Evolutionary conservation across 371 early-diverging fungal genomes (phyloP), one percentile per base, ranked within the genome.

Genomic region (Mortierella sp.): DNA sequence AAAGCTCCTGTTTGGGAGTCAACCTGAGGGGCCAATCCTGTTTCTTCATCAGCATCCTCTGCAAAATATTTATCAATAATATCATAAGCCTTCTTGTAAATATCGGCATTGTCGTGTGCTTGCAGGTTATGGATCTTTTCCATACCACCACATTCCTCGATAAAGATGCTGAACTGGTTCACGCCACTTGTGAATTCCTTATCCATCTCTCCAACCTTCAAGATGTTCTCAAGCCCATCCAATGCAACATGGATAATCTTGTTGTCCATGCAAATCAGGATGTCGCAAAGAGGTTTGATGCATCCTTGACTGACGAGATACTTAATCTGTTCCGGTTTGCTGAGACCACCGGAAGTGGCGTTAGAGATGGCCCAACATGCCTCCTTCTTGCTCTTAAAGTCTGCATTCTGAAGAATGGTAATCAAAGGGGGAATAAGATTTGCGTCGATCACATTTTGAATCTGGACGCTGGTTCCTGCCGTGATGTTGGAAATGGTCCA

Each of bases 401-500:
- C 99, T 61, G 96, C 96, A 64, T 89, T 87, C 26, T 89, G 86
- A 58, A 99, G 89, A 40, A 97, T 92, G 74, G 96, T 89, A 61
- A 99, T 90, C 45, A 99, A 89, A 15, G 96, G 93, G 17, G 97
- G 97, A 67, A 99, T 92, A 59, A 99, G 88, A 82, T 95, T 96
- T 76, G 93, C 92, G 61, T 99, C 96, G 77, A 99, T 96, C 34
- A 99, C 95, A 40, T 90, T 91, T 84, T 97, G 94, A 82, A 99
- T 97, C 84, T 99, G 99, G 12, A 83, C 83, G n/a, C 93, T 87
- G 69, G 93, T 97, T 49, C 99, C 99, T n/a, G 99, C 99, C n/a
- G 99, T 98, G 82, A 99, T 96, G 88, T 99, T 99, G 31, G 99
- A 99, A 60, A 99, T 94, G 12, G 99, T 97, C 99, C 99, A 99